A percentile compares a stretch with the other conserved stretches of the same genome.
Evolutionary conservation across 768 basidiomycete species (phyloP).

Genomic region (Heimioporus sp.): DNA sequence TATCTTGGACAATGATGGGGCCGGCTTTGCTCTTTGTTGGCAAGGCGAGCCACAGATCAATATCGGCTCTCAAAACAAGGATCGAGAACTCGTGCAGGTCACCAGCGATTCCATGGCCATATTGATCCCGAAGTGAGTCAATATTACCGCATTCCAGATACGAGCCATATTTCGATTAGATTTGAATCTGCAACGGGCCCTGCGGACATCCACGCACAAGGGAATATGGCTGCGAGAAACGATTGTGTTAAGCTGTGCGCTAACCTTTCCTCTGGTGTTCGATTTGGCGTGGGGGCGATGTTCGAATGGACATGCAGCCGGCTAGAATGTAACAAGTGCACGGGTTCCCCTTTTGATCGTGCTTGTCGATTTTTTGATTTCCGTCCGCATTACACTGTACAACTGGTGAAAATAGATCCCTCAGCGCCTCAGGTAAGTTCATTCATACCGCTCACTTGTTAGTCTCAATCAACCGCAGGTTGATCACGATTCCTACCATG

Average conservation of each 20-base stretch:
- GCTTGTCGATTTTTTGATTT: constrained; percentile 80
- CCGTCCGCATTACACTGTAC: constrained; percentile 75
- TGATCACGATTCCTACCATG: constrained; percentile 72
- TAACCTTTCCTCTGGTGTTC: constrained; percentile 77
- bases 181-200: constrained; percentile 14
- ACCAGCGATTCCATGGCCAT: constrained; percentile 77
- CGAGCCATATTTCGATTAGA: constrained; percentile 11
- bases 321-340: constrained; percentile 60
- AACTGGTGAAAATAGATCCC: constrained; percentile 45
- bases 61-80: constrained; percentile 67
- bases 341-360: constrained; percentile 65
- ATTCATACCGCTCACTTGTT: neutral
- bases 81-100: constrained; percentile 81
- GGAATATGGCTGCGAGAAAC: constrained; percentile 18
- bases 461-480: constrained; percentile 31
- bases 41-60: constrained; percentile 68
- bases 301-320: constrained; percentile 78
- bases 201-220: constrained; percentile 17
- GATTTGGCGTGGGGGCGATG: constrained; percentile 81
- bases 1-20: constrained; percentile 61
- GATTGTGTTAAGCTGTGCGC: constrained; percentile 74
- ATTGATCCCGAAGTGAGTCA: constrained; percentile 80
- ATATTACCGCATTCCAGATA: neutral
- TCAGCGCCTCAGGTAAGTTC: constrained; percentile 48
- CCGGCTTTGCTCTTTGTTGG: constrained; percentile 89